These are phyloP conservation scores for Myxozyma neotropica DNA, from an alignment of 805 yeast species.

Conservation along the genomic window DNA sequence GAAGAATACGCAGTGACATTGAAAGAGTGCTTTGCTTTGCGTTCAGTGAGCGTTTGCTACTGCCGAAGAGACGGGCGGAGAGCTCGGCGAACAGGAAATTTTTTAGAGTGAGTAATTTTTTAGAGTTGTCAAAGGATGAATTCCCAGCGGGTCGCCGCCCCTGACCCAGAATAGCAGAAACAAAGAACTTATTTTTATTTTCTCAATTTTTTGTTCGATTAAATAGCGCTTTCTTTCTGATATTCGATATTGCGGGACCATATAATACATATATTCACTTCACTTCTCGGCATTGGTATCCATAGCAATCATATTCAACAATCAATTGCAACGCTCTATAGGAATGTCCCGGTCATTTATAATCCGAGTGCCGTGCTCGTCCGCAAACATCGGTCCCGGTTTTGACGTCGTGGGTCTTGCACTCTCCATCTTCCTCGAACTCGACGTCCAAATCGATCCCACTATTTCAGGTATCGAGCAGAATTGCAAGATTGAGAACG, in stretches of 20 bases:
- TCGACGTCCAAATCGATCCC: conserved; percentile 66
- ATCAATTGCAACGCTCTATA: too few relatives aligned
- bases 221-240: too few relatives aligned
- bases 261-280: too few relatives aligned
- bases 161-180: too few relatives aligned
- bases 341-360: conserved; percentile 26
- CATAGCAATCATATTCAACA: too few relatives aligned
- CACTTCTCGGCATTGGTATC: too few relatives aligned
- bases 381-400: conserved; percentile 98
- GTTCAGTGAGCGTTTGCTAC: too few relatives aligned
- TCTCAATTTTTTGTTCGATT: background rate
- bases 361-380: conserved; percentile 80
- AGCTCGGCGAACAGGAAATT: too few relatives aligned
- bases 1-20: conserved; percentile 50
- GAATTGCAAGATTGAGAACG: conserved; percentile 70
- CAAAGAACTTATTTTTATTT: too few relatives aligned
- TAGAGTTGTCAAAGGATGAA: background rate
- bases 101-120: background rate
- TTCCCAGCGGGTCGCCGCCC: too few relatives aligned
- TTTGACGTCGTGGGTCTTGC: conserved; percentile 96
- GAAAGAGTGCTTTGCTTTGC: background rate
- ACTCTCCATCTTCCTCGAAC: conserved; percentile 68
- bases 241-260: too few relatives aligned
- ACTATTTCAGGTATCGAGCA: conserved; percentile 52
- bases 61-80: too few relatives aligned